These are phyloP conservation scores for Picea sitchensis DNA, from an alignment of 75 land plant species.

Conservation along the genomic window DNA sequence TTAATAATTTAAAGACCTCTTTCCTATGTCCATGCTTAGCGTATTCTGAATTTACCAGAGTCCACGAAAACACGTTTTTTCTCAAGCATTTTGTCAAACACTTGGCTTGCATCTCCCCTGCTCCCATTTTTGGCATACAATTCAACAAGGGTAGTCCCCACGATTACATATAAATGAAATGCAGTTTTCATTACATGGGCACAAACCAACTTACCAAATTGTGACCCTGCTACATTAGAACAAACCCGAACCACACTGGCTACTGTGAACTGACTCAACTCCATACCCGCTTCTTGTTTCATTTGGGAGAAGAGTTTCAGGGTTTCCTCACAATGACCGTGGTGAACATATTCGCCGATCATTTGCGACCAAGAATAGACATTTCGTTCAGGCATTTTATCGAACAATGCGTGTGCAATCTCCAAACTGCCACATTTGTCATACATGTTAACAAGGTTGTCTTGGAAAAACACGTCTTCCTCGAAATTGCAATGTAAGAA, in stretches of 20 bases:
- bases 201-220: background rate
- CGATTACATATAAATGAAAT: background rate
- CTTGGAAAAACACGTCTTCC: background rate
- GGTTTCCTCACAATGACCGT: slow-evolving; percentile 26
- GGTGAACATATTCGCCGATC: slow-evolving; percentile 26
- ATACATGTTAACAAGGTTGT: slow-evolving; percentile 44
- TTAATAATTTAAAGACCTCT: slow-evolving; percentile 12
- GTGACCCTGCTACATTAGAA: slow-evolving; percentile 34
- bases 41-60: background rate
- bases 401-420: slow-evolving; percentile 31
- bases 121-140: slow-evolving; percentile 9
- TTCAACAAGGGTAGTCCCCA: slow-evolving; percentile 13
- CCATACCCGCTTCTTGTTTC: slow-evolving; percentile 16
- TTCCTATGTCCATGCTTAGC: background rate
- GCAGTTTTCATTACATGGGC: background rate
- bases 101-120: slow-evolving; percentile 1
- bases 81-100: slow-evolving; percentile 14
- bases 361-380: slow-evolving; percentile 38
- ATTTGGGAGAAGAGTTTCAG: slow-evolving; percentile 13
- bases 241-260: slow-evolving; percentile 52
- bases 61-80: slow-evolving; percentile 17
- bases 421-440: slow-evolving; percentile 21
- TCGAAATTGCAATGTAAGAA: too few relatives aligned
- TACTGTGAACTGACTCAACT: slow-evolving; percentile 33
- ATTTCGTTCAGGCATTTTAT: slow-evolving; percentile 26